Percentiles rank a stretch among this genome's conserved stretches.
Conservation (phyloP, 2,329 filamentous ascomycete genomes). For the Penicillium rolfsii region DNA sequence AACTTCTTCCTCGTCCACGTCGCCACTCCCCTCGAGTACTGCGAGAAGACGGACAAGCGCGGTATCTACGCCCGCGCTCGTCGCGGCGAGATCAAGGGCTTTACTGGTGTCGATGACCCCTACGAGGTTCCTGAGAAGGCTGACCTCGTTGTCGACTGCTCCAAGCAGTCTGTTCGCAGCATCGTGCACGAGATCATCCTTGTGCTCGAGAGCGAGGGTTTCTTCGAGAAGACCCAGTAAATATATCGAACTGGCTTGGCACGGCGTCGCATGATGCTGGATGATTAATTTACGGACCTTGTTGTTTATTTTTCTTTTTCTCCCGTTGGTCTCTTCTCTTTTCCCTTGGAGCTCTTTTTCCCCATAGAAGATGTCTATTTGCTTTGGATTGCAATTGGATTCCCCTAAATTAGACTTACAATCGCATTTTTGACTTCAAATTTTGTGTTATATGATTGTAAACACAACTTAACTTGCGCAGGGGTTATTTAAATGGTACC, state of each 20-base stretch:
- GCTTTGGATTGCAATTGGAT: conserved; percentile 30
- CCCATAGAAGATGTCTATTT: conserved; percentile 26
- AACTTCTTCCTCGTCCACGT: conserved; percentile 96
- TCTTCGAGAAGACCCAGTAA: conserved; percentile 67
- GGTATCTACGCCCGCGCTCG: conserved; percentile 86
- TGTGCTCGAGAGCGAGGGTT: conserved; percentile 83
- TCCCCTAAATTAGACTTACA: conserved; percentile 28
- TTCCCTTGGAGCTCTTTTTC: conserved; percentile 20
- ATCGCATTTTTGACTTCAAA: background rate
- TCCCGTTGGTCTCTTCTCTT: conserved; percentile 20
- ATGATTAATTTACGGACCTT: conserved; percentile 3
- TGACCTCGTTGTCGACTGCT: conserved; percentile 80
- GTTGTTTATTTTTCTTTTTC: conserved; percentile 16
- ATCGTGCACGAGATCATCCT: conserved; percentile 97
- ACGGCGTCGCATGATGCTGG: background rate
- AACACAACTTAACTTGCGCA: too few species aligned
- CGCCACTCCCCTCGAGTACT: conserved; percentile 86
- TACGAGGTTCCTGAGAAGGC: conserved; percentile 85
- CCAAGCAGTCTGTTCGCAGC: conserved; percentile 85
- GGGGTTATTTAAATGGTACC: too few species aligned
- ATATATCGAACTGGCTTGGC: conserved; percentile 14
- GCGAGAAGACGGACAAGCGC: conserved; percentile 91
- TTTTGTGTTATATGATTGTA: background rate
- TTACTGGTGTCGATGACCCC: conserved; percentile 96
- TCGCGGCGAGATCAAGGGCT: conserved; percentile 90